Evolutionary conservation across 805 yeast genomes (phyloP).

Genomic region (Myxozyma vanderwaltii): DNA sequence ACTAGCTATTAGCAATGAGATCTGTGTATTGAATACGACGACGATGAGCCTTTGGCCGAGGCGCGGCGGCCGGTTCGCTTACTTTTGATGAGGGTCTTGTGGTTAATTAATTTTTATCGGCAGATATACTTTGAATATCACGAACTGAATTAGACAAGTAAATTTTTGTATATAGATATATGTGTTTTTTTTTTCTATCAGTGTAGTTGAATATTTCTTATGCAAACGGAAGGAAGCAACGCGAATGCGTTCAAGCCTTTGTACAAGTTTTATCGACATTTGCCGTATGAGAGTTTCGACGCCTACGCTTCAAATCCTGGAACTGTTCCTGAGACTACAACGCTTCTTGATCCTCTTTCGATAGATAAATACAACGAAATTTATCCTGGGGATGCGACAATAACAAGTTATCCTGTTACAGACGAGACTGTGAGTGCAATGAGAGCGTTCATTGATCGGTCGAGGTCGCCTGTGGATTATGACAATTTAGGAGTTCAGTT

Average conservation of each 20-base stretch:
- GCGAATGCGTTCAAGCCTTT: conserved; percentile 28
- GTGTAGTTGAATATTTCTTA: too few species aligned
- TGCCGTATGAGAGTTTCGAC: conserved; percentile 15
- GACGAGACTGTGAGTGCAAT: conserved; percentile 1
- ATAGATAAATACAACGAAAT: conserved; percentile 1
- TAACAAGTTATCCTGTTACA: not conserved
- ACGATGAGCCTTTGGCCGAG: not conserved
- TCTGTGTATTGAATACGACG: not conserved
- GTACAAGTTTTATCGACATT: conserved; percentile 25
- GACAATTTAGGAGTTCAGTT: not conserved
- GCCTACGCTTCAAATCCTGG: conserved; percentile 3
- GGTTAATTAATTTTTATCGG: not conserved
- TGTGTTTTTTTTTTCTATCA: too few species aligned
- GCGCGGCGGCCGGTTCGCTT: not conserved
- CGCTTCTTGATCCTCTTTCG: conserved; percentile 17
- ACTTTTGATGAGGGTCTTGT: not conserved
- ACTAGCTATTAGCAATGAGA: too few species aligned
- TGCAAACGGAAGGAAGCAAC: not conserved
- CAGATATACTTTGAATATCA: too few species aligned
- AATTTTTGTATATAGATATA: too few species aligned
- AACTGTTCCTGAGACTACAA: not conserved
- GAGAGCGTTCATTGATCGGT: conserved; percentile 1
- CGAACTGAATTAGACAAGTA: too few species aligned
- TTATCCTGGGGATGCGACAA: conserved; percentile 8
- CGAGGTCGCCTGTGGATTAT: conserved; percentile 4